Conservation (phyloP, 2,329 filamentous ascomycete genomes). For the Orbilia blumenaviensis region DNA sequence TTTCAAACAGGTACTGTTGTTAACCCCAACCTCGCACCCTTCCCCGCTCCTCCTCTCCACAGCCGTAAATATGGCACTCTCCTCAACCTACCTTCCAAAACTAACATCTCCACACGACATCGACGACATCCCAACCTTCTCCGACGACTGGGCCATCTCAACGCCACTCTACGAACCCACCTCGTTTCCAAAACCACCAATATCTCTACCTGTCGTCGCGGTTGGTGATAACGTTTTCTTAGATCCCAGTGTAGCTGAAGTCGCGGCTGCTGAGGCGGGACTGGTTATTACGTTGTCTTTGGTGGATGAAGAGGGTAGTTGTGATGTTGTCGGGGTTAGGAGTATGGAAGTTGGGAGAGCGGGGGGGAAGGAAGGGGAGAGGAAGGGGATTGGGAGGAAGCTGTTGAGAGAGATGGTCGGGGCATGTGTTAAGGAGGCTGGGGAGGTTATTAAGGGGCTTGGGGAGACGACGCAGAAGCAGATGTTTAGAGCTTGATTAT, state of each 20-base stretch:
- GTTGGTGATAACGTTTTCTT: conserved; percentile 91
- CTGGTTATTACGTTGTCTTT: conserved; percentile 80
- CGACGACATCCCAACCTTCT: conserved; percentile 81
- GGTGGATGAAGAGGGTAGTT: conserved; percentile 26
- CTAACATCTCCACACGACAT: conserved; percentile 91
- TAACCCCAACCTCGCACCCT: conserved; percentile 92
- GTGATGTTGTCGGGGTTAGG: conserved; percentile 46
- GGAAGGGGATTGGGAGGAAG: conserved; percentile 42
- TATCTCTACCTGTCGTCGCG: conserved; percentile 88
- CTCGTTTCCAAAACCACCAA: conserved; percentile 71
- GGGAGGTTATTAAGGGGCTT: conserved; percentile 37
- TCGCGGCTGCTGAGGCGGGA: conserved; percentile 89
- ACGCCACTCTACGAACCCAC: conserved; percentile 73
- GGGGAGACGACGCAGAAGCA: conserved; percentile 34
- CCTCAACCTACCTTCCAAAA: conserved; percentile 82
- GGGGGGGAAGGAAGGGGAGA: conserved; percentile 42
- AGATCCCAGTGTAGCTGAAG: conserved; percentile 88
- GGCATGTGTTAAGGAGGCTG: conserved; percentile 29
- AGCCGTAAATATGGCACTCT: conserved; percentile 90
- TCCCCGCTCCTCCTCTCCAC: conserved; percentile 86
- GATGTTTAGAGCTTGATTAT: conserved; percentile 47
- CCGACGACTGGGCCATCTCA: conserved; percentile 94
- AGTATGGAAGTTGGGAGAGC: conserved; percentile 51
- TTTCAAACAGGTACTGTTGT: conserved; percentile 78
- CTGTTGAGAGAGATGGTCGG: conserved; percentile 42